Base-by-base conservation (phyloP, 139 green algal species). In the Tetratostichococcus sp. region DNA sequence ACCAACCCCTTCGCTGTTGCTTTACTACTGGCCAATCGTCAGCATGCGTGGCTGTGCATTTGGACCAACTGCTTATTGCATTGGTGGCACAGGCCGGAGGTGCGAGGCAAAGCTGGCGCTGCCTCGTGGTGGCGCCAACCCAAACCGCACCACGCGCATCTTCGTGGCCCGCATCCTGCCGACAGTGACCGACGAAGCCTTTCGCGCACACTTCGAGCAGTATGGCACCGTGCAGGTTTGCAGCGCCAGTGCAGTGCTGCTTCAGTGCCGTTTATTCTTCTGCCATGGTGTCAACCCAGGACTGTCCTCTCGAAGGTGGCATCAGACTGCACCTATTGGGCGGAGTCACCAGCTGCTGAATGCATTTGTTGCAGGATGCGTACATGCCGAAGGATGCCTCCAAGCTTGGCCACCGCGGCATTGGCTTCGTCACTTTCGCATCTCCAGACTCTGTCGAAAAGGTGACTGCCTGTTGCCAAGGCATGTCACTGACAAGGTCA, bases 331-430 rank as follows among this genome's bases (percentile, higher is more conserved):
- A n/a, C n/a, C n/a, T n/a, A n/a, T n/a, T n/a, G n/a, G n/a, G n/a
- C n/a, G n/a, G n/a, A n/a, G n/a, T n/a, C n/a, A n/a, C n/a, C n/a
- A n/a, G n/a, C n/a, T 11, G 39, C 8, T 50, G 39, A 11, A 6
- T 50, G 39, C 39, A 50, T 50, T 11, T 11, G n/a, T 17, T 57
- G 32, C 74, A 74, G 50, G 92, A 97, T 67, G 92, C 90, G 14
- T 97, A 97, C 87, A 95, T 96, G 89, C 92, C 92, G 2, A 89
- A 87, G 70, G 91, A 97, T 72, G 84, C 91, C 43, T 83, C 80
- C 66, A 94, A 93, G 78, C 81, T 90, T 71, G 85, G 81, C 19
- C 92, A 92, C 83, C 76, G 92, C 26, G 92, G 92, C 75, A 96
- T 97, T 65, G 92, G 92, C 0, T 97, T 97, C 73, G 89, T 97